These are phyloP conservation scores for Cyclostephanos tholiformis DNA, from an alignment of 108 stramenopile species.

Conservation along the genomic window DNA sequence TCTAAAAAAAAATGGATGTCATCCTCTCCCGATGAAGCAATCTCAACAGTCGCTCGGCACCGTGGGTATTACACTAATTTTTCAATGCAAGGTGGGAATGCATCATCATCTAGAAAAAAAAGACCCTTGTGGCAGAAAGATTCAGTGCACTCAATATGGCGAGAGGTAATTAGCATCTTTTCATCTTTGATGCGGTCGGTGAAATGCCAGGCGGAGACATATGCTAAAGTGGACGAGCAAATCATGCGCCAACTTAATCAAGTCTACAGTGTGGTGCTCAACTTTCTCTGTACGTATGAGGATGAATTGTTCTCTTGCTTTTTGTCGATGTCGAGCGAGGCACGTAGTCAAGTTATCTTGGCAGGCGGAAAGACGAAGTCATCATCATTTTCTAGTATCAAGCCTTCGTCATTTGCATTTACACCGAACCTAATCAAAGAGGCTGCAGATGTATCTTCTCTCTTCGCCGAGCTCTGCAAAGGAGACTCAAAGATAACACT, in stretches of 20 bases:
- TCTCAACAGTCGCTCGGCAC: conserved; percentile 10
- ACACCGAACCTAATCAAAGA: conserved; percentile 43
- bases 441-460: conserved; percentile 10
- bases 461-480: conserved; percentile 43
- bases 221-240: conserved; percentile 32
- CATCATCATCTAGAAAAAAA: background rate
- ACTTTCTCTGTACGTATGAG: conserved; percentile 44
- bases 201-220: conserved; percentile 17
- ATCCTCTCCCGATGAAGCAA: background rate
- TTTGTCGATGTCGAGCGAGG: conserved; percentile 24
- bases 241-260: conserved; percentile 28
- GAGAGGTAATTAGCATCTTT: conserved; percentile 24
- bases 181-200: conserved; percentile 38
- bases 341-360: conserved; percentile 10
- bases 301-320: conserved; percentile 42
- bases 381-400: conserved; percentile 32
- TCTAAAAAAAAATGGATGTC: conserved; percentile 20
- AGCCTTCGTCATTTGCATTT: conserved; percentile 38
- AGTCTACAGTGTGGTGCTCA: conserved; percentile 24
- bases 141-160: conserved; percentile 45
- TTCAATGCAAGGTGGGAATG: conserved; percentile 2
- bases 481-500: conserved; percentile 33
- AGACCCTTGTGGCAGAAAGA: conserved; percentile 27
- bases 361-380: conserved; percentile 13
- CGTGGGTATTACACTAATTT: conserved; percentile 28